These are phyloP conservation scores for Coniferiporia weirii DNA, from an alignment of 1,284 basidiomycete species.

Conservation along the genomic window DNA sequence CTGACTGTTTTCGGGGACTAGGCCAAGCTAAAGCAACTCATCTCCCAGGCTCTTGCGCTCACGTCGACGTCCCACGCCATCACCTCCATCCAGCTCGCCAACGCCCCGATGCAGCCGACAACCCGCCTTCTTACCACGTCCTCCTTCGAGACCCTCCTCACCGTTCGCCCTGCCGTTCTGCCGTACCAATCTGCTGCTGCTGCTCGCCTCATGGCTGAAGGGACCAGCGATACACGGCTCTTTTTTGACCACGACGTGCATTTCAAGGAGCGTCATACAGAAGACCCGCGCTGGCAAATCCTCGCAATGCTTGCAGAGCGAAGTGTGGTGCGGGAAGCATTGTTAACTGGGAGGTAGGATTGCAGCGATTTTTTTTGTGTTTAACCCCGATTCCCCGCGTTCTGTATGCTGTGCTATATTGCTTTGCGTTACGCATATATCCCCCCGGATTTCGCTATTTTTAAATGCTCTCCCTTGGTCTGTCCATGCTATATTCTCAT, in stretches of 20 bases:
- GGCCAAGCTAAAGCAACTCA: constrained; percentile 78
- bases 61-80: constrained; percentile 72
- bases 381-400: background rate
- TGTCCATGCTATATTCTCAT: background rate
- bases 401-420: background rate
- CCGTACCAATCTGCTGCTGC: constrained; percentile 73
- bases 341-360: constrained; percentile 15
- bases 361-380: background rate
- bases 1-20: constrained; percentile 25
- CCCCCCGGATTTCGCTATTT: background rate
- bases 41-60: constrained; percentile 69
- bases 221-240: constrained; percentile 51
- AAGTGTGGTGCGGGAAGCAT: constrained; percentile 63
- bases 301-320: constrained; percentile 68
- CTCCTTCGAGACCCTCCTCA: constrained; percentile 72
- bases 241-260: constrained; percentile 43
- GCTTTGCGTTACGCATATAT: background rate
- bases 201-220: constrained; percentile 52
- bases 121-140: constrained; percentile 53
- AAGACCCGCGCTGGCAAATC: constrained; percentile 69
- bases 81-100: constrained; percentile 67
- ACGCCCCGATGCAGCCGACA: constrained; percentile 37
- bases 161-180: constrained; percentile 67
- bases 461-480: background rate
- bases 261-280: constrained; percentile 58